phyloP scores from a whole-genome alignment of 208 protist genomes.

The Trypanosoma caninum region DNA sequence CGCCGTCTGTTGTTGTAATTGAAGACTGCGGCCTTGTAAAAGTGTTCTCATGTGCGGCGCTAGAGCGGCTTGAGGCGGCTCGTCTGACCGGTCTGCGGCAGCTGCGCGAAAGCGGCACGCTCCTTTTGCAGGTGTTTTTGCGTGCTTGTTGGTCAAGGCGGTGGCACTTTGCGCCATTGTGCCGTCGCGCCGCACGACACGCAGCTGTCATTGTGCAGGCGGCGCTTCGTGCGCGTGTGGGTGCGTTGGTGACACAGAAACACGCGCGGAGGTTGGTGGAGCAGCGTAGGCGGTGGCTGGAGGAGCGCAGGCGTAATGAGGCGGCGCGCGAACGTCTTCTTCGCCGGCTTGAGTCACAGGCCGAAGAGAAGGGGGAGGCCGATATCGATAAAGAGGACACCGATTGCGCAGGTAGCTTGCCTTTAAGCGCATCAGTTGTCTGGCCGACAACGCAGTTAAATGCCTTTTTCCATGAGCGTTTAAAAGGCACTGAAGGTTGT shows the following conservation, averaged over 20 bases:
- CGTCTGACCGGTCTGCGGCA: background rate
- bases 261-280: background rate
- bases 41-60: constrained; percentile 3
- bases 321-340: background rate
- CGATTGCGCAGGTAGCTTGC: background rate
- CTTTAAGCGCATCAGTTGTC: background rate
- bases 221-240: background rate
- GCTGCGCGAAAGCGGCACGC: background rate
- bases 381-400: background rate
- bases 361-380: background rate
- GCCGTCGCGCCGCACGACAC: background rate
- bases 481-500: background rate
- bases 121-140: constrained; percentile 24
- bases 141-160: constrained; percentile 13
- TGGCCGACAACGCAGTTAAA: background rate
- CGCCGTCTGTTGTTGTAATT: background rate
- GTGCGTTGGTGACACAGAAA: background rate
- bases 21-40: constrained; percentile 8
- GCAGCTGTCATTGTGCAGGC: background rate
- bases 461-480: background rate
- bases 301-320: background rate
- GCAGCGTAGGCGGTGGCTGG: background rate
- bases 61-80: constrained; percentile 4
- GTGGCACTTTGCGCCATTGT: constrained; percentile 20
- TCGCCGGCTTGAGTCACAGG: background rate